Evolutionary conservation across 2,329 filamentous ascomycete genomes (phyloP).

Genomic region (Beauveria sp.): DNA sequence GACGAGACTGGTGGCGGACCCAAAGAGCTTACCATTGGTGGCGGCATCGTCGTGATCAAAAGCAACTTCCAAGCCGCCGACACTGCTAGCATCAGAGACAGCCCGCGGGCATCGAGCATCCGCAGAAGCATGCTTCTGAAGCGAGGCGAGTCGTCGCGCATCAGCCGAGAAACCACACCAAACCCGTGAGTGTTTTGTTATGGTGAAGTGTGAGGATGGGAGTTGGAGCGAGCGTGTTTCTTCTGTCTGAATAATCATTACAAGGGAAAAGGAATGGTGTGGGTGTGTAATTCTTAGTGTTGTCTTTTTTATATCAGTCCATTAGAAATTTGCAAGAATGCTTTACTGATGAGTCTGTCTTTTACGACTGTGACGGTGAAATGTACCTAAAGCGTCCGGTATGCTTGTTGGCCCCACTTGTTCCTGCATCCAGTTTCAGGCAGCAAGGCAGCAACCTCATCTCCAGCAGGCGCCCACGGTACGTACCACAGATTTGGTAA

Average conservation of each 20-base stretch:
- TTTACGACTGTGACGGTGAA: not conserved
- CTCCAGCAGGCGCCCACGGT: constrained; percentile 5
- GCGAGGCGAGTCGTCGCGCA: constrained; percentile 31
- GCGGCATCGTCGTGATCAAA: constrained; percentile 63
- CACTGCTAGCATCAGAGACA: constrained; percentile 30
- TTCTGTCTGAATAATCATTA: constrained; percentile 8
- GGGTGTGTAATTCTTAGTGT: not conserved
- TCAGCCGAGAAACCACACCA: constrained; percentile 35
- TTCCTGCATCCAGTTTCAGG: constrained; percentile 10
- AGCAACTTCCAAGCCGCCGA: constrained; percentile 60
- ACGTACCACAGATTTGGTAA: constrained; percentile 13
- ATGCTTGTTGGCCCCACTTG: not conserved
- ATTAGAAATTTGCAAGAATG: not conserved
- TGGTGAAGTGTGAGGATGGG: not conserved
- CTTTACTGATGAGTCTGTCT: not conserved
- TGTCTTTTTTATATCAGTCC: not conserved
- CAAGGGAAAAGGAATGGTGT: not conserved
- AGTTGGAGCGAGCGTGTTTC: constrained; percentile 6
- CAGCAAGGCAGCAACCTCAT: constrained; percentile 17
- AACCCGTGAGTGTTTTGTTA: constrained; percentile 21
- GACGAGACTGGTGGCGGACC: constrained; percentile 68
- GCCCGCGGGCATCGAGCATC: constrained; percentile 37
- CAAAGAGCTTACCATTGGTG: constrained; percentile 68
- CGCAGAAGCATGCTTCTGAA: constrained; percentile 51
- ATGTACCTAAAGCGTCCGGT: not conserved